Evolutionary conservation across 2,329 filamentous ascomycete genomes (phyloP).

Genomic region (Volutella citrinella): DNA sequence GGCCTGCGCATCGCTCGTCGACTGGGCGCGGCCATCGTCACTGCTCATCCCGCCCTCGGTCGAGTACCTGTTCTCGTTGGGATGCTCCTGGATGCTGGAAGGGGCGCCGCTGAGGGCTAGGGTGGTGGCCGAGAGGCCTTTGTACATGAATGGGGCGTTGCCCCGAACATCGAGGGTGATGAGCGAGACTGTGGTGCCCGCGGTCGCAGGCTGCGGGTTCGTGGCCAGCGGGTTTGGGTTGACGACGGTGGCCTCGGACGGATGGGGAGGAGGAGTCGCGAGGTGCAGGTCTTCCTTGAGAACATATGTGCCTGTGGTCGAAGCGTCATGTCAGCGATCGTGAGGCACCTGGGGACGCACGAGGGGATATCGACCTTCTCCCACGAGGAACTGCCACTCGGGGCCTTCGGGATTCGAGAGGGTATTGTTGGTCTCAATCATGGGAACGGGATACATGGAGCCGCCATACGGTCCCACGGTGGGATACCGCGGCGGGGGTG

Average conservation of each 20-base stretch:
- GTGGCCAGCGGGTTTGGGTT: slow-evolving; percentile 93
- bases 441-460: slow-evolving; percentile 63
- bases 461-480: slow-evolving; percentile 69
- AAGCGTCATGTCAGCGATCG: too few relatives aligned
- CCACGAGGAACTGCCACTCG: slow-evolving; percentile 87
- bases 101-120: slow-evolving; percentile 42
- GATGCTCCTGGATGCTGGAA: slow-evolving; percentile 58
- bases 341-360: too few relatives aligned
- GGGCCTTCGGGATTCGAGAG: slow-evolving; percentile 75
- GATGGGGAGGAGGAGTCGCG: slow-evolving; percentile 91
- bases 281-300: slow-evolving; percentile 89
- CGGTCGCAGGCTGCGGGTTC: slow-evolving; percentile 75
- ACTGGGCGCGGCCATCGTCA: slow-evolving; percentile 53
- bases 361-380: slow-evolving; percentile 69
- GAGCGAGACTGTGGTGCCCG: slow-evolving; percentile 81
- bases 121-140: slow-evolving; percentile 49
- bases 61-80: slow-evolving; percentile 58
- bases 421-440: slow-evolving; percentile 93
- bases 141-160: slow-evolving; percentile 52
- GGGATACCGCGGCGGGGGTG: slow-evolving; percentile 82
- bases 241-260: slow-evolving; percentile 81
- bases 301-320: slow-evolving; percentile 71
- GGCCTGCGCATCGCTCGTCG: slow-evolving; percentile 47
- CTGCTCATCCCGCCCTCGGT: slow-evolving; percentile 58
- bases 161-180: slow-evolving; percentile 66